Conservation (phyloP, 1,139 yeast genomes). For the Debaryomycetaceae sp. region DNA sequence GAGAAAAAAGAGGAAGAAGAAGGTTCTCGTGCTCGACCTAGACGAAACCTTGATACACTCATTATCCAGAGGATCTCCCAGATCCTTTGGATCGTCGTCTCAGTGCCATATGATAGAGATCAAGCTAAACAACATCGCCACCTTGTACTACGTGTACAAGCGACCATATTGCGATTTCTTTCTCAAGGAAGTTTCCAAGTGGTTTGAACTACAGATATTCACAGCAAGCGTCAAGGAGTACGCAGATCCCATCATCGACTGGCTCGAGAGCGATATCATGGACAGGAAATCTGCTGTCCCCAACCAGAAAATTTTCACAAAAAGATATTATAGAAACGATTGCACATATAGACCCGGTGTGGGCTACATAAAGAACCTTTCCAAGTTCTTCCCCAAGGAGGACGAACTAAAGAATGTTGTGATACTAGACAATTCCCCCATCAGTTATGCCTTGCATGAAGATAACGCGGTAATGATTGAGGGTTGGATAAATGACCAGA, state of each 20-base stretch:
- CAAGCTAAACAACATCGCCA: conserved; percentile 62
- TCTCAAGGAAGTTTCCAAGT: conserved; percentile 69
- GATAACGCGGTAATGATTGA: conserved; percentile 90
- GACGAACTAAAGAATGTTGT: conserved; percentile 70
- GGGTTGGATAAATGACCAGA: conserved; percentile 97
- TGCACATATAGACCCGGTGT: conserved; percentile 75
- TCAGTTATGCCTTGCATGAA: conserved; percentile 78
- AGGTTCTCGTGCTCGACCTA: conserved; percentile 79
- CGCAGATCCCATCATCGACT: conserved; percentile 95
- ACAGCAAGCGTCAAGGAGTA: conserved; percentile 94
- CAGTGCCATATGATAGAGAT: conserved; percentile 82
- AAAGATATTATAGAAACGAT: conserved; percentile 73
- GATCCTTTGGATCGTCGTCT: conserved; percentile 45
- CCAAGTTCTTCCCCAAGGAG: conserved; percentile 41
- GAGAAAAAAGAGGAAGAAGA: conserved; percentile 36
- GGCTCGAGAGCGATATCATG: conserved; percentile 53
- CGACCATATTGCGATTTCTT: conserved; percentile 90
- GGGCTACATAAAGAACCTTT: conserved; percentile 85
- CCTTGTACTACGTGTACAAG: conserved; percentile 86
- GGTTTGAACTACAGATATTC: conserved; percentile 88
- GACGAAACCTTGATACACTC: conserved; percentile 96
- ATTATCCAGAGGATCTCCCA: conserved; percentile 59
- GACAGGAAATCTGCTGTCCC: conserved; percentile 9
- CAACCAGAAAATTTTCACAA: conserved; percentile 35
- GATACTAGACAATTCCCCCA: conserved; percentile 89